Evolutionary conservation across 169 alveolate species (phyloP), one percentile per base, ranked within the genome.

Genomic region (Toxoplasma gondii): DNA sequence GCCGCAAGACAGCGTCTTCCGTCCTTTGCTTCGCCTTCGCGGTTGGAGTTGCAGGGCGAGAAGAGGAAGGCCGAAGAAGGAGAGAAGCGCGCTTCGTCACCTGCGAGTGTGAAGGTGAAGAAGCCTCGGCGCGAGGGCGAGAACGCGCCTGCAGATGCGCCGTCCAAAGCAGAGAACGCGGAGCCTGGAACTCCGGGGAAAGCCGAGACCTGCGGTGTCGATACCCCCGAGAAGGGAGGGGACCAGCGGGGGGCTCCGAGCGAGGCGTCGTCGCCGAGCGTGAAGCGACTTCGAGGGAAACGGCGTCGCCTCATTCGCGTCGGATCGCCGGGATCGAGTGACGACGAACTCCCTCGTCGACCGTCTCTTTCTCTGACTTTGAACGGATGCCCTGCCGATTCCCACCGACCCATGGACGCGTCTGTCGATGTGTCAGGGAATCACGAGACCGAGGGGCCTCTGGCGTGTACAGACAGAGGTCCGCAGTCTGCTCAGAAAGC

Each of bases 181-280:
- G n/a, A n/a, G n/a, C n/a, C n/a, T n/a, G n/a, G n/a, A n/a, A n/a
- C n/a, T n/a, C n/a, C n/a, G n/a, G n/a, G n/a, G n/a, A n/a, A n/a
- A n/a, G n/a, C n/a, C n/a, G n/a, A n/a, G n/a, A n/a, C n/a, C n/a
- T n/a, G n/a, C n/a, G n/a, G n/a, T n/a, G n/a, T n/a, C n/a, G n/a
- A n/a, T n/a, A n/a, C n/a, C n/a, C n/a, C n/a, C n/a, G n/a, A n/a
- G 94, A 54, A 81, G 45, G 44, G 38, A 80, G 39, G 80, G 80
- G 70, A 16, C n/a, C 1, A 31, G 7, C 31, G 74, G n/a, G 74
- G 7, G 74, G 4, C 74, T 22, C n/a, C 74, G 74, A 27, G 74
- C 74, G 31, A 64, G 74, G 74, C 86, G n/a, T 38, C 86, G 39
- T 78, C 86, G 10, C 45, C 86, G 27, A 78, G 86, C 44, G 39